phyloP scores from a whole-genome alignment of 73 alveolate genomes.

The Paraurostyla sp. region DNA sequence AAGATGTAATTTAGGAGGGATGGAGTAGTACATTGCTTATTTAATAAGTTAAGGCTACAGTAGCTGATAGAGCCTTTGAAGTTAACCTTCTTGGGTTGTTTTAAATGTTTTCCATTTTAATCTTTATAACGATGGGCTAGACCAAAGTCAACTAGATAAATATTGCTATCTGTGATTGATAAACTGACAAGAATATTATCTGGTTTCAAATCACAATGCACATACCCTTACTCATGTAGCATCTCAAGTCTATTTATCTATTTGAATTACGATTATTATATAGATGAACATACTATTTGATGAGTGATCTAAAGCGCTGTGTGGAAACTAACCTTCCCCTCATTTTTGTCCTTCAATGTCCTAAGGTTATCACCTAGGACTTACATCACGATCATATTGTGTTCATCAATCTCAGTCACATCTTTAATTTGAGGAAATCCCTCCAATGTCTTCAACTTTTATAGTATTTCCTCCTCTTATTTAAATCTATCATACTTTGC shows the following conservation, averaged over 20 bases:
- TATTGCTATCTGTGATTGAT: slow-evolving; percentile 1
- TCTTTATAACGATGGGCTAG: slow-evolving; percentile 27
- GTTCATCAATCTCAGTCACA: slow-evolving; percentile 10
- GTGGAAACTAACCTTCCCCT: background rate
- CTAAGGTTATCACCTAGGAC: slow-evolving; percentile 25
- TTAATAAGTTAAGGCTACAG: slow-evolving; percentile 51
- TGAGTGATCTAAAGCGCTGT: slow-evolving; percentile 22
- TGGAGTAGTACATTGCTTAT: slow-evolving; percentile 10
- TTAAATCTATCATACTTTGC: slow-evolving; percentile 21
- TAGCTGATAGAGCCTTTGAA: slow-evolving; percentile 66
- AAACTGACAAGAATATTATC: slow-evolving; percentile 48
- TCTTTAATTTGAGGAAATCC: slow-evolving; percentile 41
- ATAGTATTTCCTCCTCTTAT: slow-evolving; percentile 28
- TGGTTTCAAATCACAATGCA: slow-evolving; percentile 67
- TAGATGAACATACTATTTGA: background rate
- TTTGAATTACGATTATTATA: too few species aligned
- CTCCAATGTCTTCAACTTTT: background rate
- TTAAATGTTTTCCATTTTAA: slow-evolving; percentile 7
- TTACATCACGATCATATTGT: slow-evolving; percentile 28
- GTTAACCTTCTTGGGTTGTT: slow-evolving; percentile 31
- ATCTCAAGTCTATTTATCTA: slow-evolving; percentile 25
- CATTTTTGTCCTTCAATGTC: slow-evolving; percentile 30
- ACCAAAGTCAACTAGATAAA: slow-evolving; percentile 63
- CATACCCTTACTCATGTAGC: slow-evolving; percentile 42
- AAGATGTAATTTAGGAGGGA: background rate